phyloP scores from a whole-genome alignment of 768 basidiomycete species.

The Panaeolus papilionaceus region DNA sequence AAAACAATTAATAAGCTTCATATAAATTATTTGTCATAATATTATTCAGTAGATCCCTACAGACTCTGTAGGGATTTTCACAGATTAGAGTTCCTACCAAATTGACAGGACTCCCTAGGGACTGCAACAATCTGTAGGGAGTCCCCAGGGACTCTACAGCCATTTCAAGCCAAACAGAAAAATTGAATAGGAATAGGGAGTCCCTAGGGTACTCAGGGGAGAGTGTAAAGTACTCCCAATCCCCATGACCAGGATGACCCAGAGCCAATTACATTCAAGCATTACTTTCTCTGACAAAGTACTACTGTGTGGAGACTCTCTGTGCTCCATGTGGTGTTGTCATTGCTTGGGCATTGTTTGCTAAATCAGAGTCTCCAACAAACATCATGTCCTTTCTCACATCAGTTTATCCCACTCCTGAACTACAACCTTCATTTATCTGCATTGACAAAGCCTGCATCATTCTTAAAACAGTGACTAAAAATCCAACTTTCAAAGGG shows the following conservation, averaged over 20 bases:
- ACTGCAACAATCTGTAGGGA: too few species aligned
- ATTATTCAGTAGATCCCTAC: too few species aligned
- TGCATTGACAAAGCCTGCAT: slow-evolving; percentile 35
- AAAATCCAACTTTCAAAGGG: slow-evolving; percentile 19
- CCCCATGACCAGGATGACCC: slow-evolving; percentile 19
- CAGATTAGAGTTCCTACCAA: too few species aligned
- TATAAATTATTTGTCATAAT: too few species aligned
- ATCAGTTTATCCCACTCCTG: slow-evolving; percentile 27
- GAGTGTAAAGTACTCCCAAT: too few species aligned
- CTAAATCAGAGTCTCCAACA: slow-evolving; percentile 33
- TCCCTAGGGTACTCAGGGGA: too few species aligned
- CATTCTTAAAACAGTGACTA: slow-evolving; percentile 20
- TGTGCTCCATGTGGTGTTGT: slow-evolving; percentile 24
- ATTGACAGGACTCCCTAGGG: too few species aligned
- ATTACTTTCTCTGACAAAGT: slow-evolving; percentile 22
- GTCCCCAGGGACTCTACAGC: too few species aligned
- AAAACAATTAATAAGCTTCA: too few species aligned
- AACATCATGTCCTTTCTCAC: slow-evolving; percentile 30
- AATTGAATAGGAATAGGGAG: too few species aligned
- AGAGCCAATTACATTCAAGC: not conserved
- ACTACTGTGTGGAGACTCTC: slow-evolving; percentile 21
- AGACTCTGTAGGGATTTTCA: too few species aligned
- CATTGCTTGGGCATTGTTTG: slow-evolving; percentile 26
- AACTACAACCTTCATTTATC: slow-evolving; percentile 29
- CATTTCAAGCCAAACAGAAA: too few species aligned